Base-by-base conservation (phyloP, 108 stramenopile genomes). In the Hondaea fermentalgiana region DNA sequence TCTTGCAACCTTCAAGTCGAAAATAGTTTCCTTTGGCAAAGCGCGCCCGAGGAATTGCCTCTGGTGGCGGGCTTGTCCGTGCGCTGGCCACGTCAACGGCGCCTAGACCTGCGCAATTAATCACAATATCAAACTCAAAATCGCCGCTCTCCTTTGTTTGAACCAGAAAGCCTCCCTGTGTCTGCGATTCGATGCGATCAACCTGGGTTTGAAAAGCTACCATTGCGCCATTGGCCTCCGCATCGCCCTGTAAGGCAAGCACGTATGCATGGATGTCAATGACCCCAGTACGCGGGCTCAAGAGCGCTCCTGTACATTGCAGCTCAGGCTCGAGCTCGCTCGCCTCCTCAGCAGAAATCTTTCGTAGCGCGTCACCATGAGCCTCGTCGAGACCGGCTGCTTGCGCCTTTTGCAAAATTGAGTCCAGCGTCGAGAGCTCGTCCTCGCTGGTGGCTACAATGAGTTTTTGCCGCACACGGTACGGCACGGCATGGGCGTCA, bases 21-120 rank as follows among this genome's bases (percentile, higher is more conserved):
- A 92, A 93, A 89, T 93, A 93, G 60, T 90, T 91, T 14, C 92
- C 92, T 53, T 93, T 93, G 12, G 92, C 91, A 57, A 88, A 93
- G 14, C 47, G 42, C 49, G 88, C 87, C 51, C 51, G 6, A n/a
- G 92, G 92, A 19, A 57, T 44, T 5, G 5, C 19, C 16, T 21
- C 0, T 5, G 10, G 29, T 8, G 89, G 49, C 43, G n/a, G 45
- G 0, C 57, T 87, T 35, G n/a, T 10, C 16, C 90, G 59, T 25
- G 43, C 21, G 21, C 25, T 21, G 25, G 91, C 87, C 42, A 92
- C 45, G 45, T 35, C 71, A 4, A 57, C 57, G 19, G 92, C 91
- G 44, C 87, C 44, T 28, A 93, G 53, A 3, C 92, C 92, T 0
- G 91, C 89, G 55, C 91, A 91, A 55, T 92, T 92, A 47, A 92